These are phyloP conservation scores for Alternaria burnsii DNA, from an alignment of 2,329 filamentous ascomycete species.

Conservation along the genomic window DNA sequence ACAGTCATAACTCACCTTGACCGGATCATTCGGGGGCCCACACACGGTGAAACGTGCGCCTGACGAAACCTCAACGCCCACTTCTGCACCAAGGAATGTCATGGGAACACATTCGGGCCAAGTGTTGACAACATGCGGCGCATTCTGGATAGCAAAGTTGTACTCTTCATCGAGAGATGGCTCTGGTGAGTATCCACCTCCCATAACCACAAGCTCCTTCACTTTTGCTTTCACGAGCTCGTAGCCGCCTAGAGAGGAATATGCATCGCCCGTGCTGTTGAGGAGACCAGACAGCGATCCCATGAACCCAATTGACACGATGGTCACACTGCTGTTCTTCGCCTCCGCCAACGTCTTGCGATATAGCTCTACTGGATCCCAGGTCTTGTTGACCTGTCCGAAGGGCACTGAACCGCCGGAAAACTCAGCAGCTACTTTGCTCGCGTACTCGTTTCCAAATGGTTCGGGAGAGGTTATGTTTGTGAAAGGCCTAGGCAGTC, in stretches of 20 bases:
- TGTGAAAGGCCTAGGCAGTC: conserved; percentile 52
- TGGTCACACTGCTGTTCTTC: conserved; percentile 55
- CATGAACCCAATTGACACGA: conserved; percentile 58
- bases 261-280: conserved; percentile 54
- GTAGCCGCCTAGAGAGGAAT: conserved; percentile 52
- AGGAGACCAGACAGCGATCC: conserved; percentile 59
- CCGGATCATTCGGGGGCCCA: conserved; percentile 27
- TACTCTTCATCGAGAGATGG: conserved; percentile 52
- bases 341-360: conserved; percentile 54
- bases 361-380: conserved; percentile 55
- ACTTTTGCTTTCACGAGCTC: conserved; percentile 58
- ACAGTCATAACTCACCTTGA: too few relatives aligned
- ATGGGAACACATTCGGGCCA: conserved; percentile 51
- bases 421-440: conserved; percentile 58
- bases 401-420: conserved; percentile 49
- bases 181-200: conserved; percentile 57
- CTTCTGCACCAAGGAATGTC: conserved; percentile 57
- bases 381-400: conserved; percentile 46
- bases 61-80: conserved; percentile 55
- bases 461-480: conserved; percentile 58
- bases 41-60: conserved; percentile 49
- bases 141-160: conserved; percentile 59
- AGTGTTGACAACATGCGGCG: conserved; percentile 56
- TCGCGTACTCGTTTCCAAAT: conserved; percentile 55
- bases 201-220: conserved; percentile 62